A percentile compares a stretch with the other conserved stretches of the same genome.
Evolutionary conservation across 331 rosid genomes (phyloP).

Genomic region (Quercus tomentella): DNA sequence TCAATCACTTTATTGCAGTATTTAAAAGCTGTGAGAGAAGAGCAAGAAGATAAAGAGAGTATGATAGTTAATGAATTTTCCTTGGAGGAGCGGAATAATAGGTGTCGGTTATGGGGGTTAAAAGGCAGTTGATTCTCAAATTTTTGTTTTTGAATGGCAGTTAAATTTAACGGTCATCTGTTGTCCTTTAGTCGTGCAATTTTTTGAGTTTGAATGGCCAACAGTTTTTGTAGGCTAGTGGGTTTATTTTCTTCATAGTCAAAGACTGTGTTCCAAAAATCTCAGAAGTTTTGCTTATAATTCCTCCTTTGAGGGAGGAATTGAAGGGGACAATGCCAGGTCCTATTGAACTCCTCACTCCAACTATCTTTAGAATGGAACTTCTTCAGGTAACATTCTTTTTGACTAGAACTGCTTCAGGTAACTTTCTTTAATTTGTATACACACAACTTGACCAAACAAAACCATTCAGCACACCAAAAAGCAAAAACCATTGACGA

Average conservation of each 20-base stretch:
- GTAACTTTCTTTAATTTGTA: too few relatives aligned
- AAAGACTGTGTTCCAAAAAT: too few relatives aligned
- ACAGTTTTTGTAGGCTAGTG: conserved; percentile 23
- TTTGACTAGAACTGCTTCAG: too few relatives aligned
- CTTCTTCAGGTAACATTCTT: too few relatives aligned
- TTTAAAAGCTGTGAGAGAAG: conserved; percentile 4
- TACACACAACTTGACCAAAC: too few relatives aligned
- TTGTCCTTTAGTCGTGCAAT: not conserved
- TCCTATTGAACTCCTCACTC: too few relatives aligned
- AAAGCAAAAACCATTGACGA: too few relatives aligned
- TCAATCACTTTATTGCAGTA: not conserved
- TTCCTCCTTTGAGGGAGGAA: too few relatives aligned
- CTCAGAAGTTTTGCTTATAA: too few relatives aligned
- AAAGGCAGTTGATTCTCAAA: not conserved
- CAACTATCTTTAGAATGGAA: too few relatives aligned
- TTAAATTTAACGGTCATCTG: conserved; percentile 14
- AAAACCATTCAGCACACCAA: too few relatives aligned
- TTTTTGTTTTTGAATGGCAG: conserved; percentile 13
- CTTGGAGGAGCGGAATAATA: conserved; percentile 5
- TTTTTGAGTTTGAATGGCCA: conserved; percentile 6
- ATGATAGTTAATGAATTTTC: conserved; percentile 4
- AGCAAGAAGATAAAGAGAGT: not conserved
- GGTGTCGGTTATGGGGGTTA: conserved; percentile 13
- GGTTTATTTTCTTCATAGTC: not conserved
- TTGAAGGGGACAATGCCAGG: too few relatives aligned